Base-by-base conservation (phyloP, 441 rosid species). In the Metrosideros polymorpha region DNA sequence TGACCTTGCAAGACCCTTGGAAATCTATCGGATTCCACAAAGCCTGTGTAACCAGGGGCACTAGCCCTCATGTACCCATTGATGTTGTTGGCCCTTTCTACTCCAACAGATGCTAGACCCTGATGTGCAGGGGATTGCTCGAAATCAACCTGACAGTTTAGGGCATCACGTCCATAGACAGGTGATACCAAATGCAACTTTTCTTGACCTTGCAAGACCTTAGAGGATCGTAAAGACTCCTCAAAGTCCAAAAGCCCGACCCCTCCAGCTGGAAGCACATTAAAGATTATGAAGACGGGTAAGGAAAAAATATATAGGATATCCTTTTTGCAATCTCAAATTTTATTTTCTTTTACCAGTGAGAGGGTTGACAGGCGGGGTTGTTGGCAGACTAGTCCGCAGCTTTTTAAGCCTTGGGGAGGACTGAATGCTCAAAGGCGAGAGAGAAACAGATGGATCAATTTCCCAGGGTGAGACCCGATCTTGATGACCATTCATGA, bases 141-240 rank as follows among this genome's bases (percentile, higher is more conserved):
- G 85, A 94, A 94, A 92, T 93, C 96, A 86, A 90, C 92, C 86
- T 90, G 90, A 85, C 89, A 92, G 94, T 91, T 94, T 86, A 88
- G 89, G 84, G 92, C 90, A 92, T 93, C 99, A 91, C 90, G 82
- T 43, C 96, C 92, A 35, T 90, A 92, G 71, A 94, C 77, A 86
- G 97, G 91, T 91, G 98, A 94, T 82, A 91, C 92, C 63, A 93
- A 94, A 93, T 94, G 96, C 89, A 89, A 85, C 93, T 95, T 97
- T 97, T 97, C 99, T 97, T 97, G 99, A 97, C 99, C 99, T 96
- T 96, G 99, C 99, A 97, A 97, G 99, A 97, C 98, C 99, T 96
- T 95, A 91, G 98, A 97, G 98, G 99, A 93, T 92, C 96, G 91
- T 84, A 94, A 83, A 32, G 98, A 95, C 89, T 92, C 98, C 97